Evolutionary conservation across 1,284 basidiomycete species (phyloP).

Genomic region (Ganoderma sinense): DNA sequence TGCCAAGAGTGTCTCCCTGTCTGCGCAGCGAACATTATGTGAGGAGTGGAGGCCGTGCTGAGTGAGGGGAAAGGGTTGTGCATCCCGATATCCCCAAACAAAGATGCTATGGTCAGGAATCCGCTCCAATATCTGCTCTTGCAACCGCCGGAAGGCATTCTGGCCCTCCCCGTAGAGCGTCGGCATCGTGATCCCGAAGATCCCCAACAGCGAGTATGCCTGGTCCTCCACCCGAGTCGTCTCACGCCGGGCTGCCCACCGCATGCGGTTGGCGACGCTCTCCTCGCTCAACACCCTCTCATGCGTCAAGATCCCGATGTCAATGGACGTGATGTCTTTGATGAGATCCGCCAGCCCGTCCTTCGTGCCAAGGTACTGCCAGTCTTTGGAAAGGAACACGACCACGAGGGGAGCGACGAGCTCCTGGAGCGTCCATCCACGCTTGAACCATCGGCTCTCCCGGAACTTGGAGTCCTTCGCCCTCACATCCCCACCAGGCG

Average conservation of each 20-base stretch:
- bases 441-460: conserved; percentile 1
- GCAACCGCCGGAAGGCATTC: conserved; percentile 4
- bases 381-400: conserved; percentile 2
- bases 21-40: too few relatives aligned
- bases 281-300: not conserved
- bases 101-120: not conserved
- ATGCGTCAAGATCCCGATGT: not conserved
- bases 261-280: not conserved
- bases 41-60: too few relatives aligned
- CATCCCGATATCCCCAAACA: not conserved
- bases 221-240: conserved; percentile 3
- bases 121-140: conserved; percentile 5
- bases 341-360: not conserved
- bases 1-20: too few relatives aligned
- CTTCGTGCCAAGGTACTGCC: not conserved
- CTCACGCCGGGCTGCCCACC: not conserved
- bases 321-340: not conserved
- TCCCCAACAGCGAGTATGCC: conserved; percentile 8
- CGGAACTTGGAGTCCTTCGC: not conserved
- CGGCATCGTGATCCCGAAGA: conserved; percentile 10
- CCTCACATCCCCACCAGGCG: too few relatives aligned
- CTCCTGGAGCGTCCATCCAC: conserved; percentile 12
- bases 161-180: conserved; percentile 10
- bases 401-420: conserved; percentile 3
- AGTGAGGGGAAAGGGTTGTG: too few relatives aligned